Percentiles rank a stretch among this genome's conserved stretches.
Conservation (phyloP, 768 basidiomycete species). For the Mycena crocata region DNA sequence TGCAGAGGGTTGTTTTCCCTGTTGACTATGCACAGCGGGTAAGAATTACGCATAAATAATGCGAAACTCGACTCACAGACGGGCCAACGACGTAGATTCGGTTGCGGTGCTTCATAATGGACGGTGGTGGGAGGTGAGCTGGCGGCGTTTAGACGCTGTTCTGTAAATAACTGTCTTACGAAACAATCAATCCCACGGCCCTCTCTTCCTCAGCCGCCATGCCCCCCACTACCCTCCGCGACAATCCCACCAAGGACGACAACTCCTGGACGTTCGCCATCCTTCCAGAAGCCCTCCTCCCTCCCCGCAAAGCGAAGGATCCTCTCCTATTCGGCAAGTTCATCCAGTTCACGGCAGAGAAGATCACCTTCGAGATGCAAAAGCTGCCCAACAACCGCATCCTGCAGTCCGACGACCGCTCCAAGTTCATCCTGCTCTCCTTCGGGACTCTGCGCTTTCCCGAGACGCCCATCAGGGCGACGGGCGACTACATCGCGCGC, state of each 20-base stretch:
- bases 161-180: conserved; percentile 17
- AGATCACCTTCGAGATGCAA: conserved; percentile 62
- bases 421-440: conserved; percentile 66
- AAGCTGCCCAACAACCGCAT: conserved; percentile 70
- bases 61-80: conserved; percentile 49
- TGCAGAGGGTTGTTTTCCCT: conserved; percentile 78
- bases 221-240: conserved; percentile 50
- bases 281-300: conserved; percentile 44
- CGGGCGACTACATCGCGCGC: conserved; percentile 66
- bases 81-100: conserved; percentile 63
- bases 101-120: conserved; percentile 4
- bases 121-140: neutral
- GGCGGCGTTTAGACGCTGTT: neutral
- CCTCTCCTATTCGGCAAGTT: conserved; percentile 55
- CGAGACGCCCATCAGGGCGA: conserved; percentile 59
- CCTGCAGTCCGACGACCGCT: conserved; percentile 64
- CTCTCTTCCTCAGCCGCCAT: conserved; percentile 41
- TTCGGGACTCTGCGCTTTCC: conserved; percentile 68
- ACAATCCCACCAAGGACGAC: conserved; percentile 60
- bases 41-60: neutral
- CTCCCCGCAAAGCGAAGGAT: conserved; percentile 40
- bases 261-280: conserved; percentile 62
- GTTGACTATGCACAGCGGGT: conserved; percentile 52
- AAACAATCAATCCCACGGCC: conserved; percentile 21
- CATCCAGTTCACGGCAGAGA: conserved; percentile 61